Base-by-base conservation (phyloP, 75 land plant genomes). In the Azolla pinnata region DNA sequence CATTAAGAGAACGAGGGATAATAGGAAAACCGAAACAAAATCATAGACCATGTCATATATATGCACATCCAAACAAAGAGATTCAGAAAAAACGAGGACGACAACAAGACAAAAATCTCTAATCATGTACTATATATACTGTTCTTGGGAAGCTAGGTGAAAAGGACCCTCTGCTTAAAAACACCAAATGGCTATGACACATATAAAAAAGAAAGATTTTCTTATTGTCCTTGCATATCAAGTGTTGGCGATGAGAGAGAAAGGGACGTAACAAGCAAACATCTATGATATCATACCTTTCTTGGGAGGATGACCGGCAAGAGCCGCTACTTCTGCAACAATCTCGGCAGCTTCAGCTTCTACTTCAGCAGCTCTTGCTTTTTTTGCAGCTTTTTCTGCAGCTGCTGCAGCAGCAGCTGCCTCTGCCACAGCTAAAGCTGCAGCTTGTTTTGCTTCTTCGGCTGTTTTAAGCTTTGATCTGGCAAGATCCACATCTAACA, bases 311-410 rank as follows among this genome's bases (percentile, higher is more conserved):
- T 20, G 51, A 12, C 19, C 7, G 19, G 77, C 56, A 44, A 71
- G 70, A 65, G 38, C 54, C 29, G 81, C 88, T 24, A 85, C 93
- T 54, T 76, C 92, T 20, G 92, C 97, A 74, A 79, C 86, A 50
- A 82, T 85, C 57, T 81, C 82, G 48, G 82, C 81, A 31, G 81
- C 88, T 60, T 84, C 88, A 17, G 92, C 93, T 28, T 87, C 93
- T 56, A 83, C 88, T 68, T 90, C 97, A 28, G 97, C 97, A 33
- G 67, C 83, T 54, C 81, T 90, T 28, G 93, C 97, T 63, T 81
- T 83, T 32, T 74, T 56, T 28, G 88, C 84, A 4, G 97, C 93
- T 53, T 74, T 72, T 69, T 87, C 97, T 63, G 97, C 92, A 52
- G 76, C 97, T 19, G 73, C 78, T 2, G 83, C 69, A 9, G 97